Percentiles rank a stretch among this genome's conserved stretches.
These are phyloP conservation scores for Paspalum notatum DNA, from an alignment of 176 grass and related monocot species.

Conservation along the genomic window DNA sequence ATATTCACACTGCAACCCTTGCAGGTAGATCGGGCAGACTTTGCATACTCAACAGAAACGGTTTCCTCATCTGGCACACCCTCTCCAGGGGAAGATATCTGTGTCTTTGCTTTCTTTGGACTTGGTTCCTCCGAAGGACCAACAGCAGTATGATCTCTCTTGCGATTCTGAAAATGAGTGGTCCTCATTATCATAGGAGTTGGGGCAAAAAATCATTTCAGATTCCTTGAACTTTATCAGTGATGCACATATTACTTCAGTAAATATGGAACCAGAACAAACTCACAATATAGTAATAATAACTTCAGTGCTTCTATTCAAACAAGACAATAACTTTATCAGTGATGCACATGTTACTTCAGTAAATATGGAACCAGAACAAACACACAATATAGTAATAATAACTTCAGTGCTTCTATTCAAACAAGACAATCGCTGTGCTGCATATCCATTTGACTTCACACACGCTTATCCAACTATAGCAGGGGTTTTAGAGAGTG, in stretches of 20 bases:
- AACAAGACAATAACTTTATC: background rate
- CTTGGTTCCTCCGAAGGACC: constrained; percentile 34
- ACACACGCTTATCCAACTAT: background rate
- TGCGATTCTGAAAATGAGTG: constrained; percentile 46
- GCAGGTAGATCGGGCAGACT: constrained; percentile 52
- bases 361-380: background rate
- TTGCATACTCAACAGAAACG: constrained; percentile 49
- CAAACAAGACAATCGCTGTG: background rate
- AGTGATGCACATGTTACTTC: background rate
- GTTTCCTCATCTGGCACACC: constrained; percentile 33
- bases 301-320: background rate
- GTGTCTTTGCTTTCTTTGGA: constrained; percentile 58
- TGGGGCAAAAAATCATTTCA: too few relatives aligned
- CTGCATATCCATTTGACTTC: background rate
- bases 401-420: background rate
- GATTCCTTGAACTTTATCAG: too few relatives aligned
- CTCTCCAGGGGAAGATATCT: constrained; percentile 43
- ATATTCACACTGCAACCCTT: constrained; percentile 49
- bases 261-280: background rate
- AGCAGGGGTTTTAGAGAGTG: background rate
- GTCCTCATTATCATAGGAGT: constrained; percentile 22
- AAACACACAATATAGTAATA: background rate
- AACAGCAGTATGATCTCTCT: constrained; percentile 36
- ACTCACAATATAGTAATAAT: background rate
- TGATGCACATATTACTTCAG: background rate